Base-by-base conservation (phyloP, 2,329 filamentous ascomycete genomes). In the Cercospora sp. region DNA sequence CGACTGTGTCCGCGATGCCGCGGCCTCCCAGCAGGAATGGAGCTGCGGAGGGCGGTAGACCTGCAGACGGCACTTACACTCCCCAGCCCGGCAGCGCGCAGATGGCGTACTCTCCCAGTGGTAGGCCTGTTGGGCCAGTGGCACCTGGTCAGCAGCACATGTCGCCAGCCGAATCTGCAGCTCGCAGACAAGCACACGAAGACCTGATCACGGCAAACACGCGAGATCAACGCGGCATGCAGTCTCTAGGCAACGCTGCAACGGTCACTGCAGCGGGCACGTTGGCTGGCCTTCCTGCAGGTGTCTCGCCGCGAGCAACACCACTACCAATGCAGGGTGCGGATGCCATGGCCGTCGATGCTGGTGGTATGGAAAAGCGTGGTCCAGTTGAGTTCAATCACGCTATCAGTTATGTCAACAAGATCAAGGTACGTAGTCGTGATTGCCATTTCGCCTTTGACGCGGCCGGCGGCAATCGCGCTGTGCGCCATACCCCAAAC, bases 351-450 rank as follows among this genome's bases (percentile, higher is more conserved):
- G 69, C 66, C 24, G 74, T 88, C 88, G 55, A 69, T 58, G 83
- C 59, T 9, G 79, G 79, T 63, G 85, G 84, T 63, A 74, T 92
- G 78, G 94, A 96, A 80, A 96, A 95, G 77, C 89, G 94, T 66
- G 94, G 94, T 0, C 95, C 95, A 1, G 95, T 99, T 18, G 95
- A 99, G 78, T 99, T 99, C 80, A 99, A 99, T 78, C 95, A 99
- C 81, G 95, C 95, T 0, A 99, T 99, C 71, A 98, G 94, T 79
- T 99, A 99, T 77, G 95, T 99, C 65, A 99, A 99, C 79, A 99
- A 99, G 82, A 99, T 99, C 76, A 99, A 99, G 90, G 94, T 95
- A 82, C 79, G 86, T 74, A 65, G 60, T 61, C 63, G 30, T 55
- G 37, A 40, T n/a, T 59, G 53, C 51, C 24, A 53, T 30, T 65